phyloP scores from a whole-genome alignment of 176 grass and related monocot species.

The Oryza coarctata region DNA sequence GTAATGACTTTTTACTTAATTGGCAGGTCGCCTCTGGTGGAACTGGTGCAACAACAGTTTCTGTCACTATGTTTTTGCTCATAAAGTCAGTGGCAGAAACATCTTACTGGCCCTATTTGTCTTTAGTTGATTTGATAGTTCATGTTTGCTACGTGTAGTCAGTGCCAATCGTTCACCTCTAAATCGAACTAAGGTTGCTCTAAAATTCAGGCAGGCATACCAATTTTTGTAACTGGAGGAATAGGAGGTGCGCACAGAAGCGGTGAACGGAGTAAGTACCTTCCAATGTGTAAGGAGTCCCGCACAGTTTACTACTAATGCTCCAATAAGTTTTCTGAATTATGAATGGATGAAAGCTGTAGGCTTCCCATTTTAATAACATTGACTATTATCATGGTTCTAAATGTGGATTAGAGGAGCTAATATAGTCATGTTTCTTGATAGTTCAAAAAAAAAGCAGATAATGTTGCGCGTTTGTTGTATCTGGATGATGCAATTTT shows the following conservation, averaged over 20 bases:
- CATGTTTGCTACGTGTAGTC: not conserved
- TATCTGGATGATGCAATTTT: not conserved
- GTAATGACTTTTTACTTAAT: constrained; percentile 22
- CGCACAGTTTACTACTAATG: not conserved
- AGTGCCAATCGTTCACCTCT: not conserved
- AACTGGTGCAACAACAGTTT: constrained; percentile 91
- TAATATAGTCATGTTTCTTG: not conserved
- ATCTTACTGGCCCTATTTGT: not conserved
- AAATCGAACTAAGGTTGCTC: not conserved
- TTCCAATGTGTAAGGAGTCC: not conserved
- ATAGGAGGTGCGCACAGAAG: constrained; percentile 90
- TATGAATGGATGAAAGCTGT: not conserved
- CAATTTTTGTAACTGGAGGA: constrained; percentile 82
- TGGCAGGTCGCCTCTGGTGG: constrained; percentile 67
- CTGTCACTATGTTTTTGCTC: constrained; percentile 91
- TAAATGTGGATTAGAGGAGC: not conserved
- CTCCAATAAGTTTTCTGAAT: not conserved
- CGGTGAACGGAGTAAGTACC: constrained; percentile 80
- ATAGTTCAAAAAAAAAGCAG: not conserved
- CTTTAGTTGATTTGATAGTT: not conserved
- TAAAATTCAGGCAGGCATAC: constrained; percentile 78
- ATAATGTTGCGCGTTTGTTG: not conserved
- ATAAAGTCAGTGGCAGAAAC: constrained; percentile 49
- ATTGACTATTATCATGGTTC: not conserved
- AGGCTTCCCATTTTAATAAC: not conserved